A percentile compares a stretch with the other conserved stretches of the same genome.
These are phyloP conservation scores for Zanthoxylum bungeanum DNA, from an alignment of 345 rosid genomes.

Conservation along the genomic window DNA sequence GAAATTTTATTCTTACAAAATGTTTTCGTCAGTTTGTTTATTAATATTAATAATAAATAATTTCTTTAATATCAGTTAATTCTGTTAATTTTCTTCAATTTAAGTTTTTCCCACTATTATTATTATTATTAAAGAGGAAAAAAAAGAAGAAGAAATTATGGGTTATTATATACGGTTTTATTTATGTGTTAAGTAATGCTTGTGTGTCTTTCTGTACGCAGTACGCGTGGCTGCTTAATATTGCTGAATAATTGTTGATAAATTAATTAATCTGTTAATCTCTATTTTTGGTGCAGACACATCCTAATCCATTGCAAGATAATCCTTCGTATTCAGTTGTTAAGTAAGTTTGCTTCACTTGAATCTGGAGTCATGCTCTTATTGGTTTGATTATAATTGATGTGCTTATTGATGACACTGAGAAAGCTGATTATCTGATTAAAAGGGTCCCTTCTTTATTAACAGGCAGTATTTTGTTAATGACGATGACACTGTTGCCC, in stretches of 20 bases:
- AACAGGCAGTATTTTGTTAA: slow-evolving; percentile 86
- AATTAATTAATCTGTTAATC: not conserved
- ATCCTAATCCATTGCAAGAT: slow-evolving; percentile 72
- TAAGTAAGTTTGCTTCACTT: slow-evolving; percentile 45
- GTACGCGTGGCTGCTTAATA: not conserved
- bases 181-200: not conserved
- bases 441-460: slow-evolving; percentile 9
- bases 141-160: not conserved
- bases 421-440: not conserved
- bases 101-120: not conserved
- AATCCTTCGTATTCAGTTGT: slow-evolving; percentile 89
- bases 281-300: slow-evolving; percentile 3
- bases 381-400: not conserved
- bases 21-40: not conserved
- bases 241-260: not conserved
- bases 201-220: not conserved
- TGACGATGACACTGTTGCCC: slow-evolving; percentile 70
- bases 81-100: not conserved
- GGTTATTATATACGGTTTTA: not conserved
- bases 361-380: not conserved
- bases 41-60: too few relatives aligned
- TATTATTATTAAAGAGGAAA: too few relatives aligned
- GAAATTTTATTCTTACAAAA: not conserved
- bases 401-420: not conserved
- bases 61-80: not conserved